These are phyloP conservation scores for Candida glaebosa DNA, from an alignment of 805 yeast species.

Conservation along the genomic window DNA sequence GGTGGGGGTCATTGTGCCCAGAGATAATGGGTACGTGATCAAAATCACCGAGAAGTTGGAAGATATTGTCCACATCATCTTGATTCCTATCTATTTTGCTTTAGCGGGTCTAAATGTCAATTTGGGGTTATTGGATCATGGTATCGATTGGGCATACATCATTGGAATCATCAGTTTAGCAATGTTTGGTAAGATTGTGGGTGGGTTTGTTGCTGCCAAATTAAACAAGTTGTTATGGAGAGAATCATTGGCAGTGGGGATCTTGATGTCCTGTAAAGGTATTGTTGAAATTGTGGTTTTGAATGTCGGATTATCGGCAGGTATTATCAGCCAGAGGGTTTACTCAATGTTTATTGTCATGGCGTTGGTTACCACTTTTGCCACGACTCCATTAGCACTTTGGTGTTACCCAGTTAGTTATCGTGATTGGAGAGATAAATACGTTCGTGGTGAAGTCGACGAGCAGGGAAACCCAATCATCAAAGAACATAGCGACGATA, in stretches of 20 bases:
- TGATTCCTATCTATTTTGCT: slow-evolving; percentile 78
- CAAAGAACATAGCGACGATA: slow-evolving; percentile 6
- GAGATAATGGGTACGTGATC: slow-evolving; percentile 71
- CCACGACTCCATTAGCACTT: slow-evolving; percentile 74
- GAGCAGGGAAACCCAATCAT: slow-evolving; percentile 23
- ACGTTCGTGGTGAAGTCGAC: slow-evolving; percentile 20
- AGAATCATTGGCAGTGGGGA: slow-evolving; percentile 73
- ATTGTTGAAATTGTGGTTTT: slow-evolving; percentile 81
- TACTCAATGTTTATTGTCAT: slow-evolving; percentile 80
- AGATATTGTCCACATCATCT: slow-evolving; percentile 66
- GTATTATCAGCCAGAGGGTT: slow-evolving; percentile 59
- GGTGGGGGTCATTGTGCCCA: slow-evolving; percentile 71
- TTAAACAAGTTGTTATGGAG: slow-evolving; percentile 64
- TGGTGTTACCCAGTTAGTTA: slow-evolving; percentile 59
- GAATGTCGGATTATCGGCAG: slow-evolving; percentile 68
- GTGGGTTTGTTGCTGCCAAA: slow-evolving; percentile 66
- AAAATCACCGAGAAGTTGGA: slow-evolving; percentile 71
- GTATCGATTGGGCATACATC: slow-evolving; percentile 76
- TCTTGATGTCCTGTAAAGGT: slow-evolving; percentile 86
- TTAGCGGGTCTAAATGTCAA: slow-evolving; percentile 73
- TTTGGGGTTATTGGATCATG: slow-evolving; percentile 58
- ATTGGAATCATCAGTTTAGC: slow-evolving; percentile 68
- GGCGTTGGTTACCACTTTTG: slow-evolving; percentile 75
- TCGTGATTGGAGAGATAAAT: slow-evolving; percentile 47
- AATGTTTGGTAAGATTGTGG: slow-evolving; percentile 60